Evolutionary conservation across 176 grass and related monocot genomes (phyloP).

Genomic region (Otatea glauca): DNA sequence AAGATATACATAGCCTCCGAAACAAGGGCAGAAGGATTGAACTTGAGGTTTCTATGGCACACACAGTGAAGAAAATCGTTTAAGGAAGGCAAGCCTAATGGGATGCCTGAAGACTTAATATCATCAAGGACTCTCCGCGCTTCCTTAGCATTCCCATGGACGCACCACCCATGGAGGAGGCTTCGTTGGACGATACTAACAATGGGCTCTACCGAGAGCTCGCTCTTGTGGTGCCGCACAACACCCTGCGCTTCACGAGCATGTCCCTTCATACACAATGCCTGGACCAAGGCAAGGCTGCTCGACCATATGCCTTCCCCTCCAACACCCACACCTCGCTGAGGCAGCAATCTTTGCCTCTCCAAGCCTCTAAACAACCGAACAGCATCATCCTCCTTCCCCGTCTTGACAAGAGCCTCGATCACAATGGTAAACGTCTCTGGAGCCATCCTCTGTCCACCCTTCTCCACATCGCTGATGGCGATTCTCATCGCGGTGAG

Average conservation of each 20-base stretch:
- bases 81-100: constrained; percentile 51
- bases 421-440: constrained; percentile 57
- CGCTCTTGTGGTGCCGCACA: constrained; percentile 61
- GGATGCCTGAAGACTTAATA: constrained; percentile 53
- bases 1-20: constrained; percentile 62
- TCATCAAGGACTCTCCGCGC: constrained; percentile 55
- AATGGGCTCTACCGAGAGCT: constrained; percentile 46
- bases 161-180: constrained; percentile 73
- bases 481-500: constrained; percentile 57
- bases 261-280: constrained; percentile 63
- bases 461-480: constrained; percentile 43
- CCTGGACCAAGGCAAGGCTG: constrained; percentile 57
- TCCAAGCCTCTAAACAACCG: constrained; percentile 59
- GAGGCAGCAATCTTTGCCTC: constrained; percentile 45
- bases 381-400: constrained; percentile 58
- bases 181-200: constrained; percentile 50
- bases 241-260: constrained; percentile 55
- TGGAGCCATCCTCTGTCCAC: constrained; percentile 40
- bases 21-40: constrained; percentile 74
- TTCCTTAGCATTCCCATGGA: constrained; percentile 64
- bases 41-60: constrained; percentile 69
- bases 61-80: constrained; percentile 62
- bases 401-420: constrained; percentile 56
- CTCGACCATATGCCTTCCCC: constrained; percentile 44
- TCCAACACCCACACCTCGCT: not conserved